Base-by-base conservation (phyloP, 176 grass and related monocot genomes). In the Dendrocalamus sinicus region DNA sequence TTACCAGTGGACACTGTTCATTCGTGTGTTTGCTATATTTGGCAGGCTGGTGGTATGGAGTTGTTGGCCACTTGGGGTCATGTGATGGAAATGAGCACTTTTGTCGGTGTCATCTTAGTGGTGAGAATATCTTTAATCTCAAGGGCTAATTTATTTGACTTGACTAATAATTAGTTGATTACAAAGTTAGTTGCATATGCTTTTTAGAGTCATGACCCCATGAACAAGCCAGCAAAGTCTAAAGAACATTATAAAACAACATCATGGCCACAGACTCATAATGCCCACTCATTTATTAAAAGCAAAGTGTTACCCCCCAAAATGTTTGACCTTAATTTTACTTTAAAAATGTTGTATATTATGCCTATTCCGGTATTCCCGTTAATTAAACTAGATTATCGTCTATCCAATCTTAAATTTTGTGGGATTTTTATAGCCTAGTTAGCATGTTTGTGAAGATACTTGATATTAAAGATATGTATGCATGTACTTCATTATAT, bases 11-110 rank as follows among this genome's bases (percentile, higher is more conserved):
- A 75, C 32, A 84, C 72, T 76, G 52, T 52, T 89, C 62, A 91
- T 90, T 66, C 66, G 69, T 81, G 48, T 75, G 62, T 75, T 75
- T 80, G 59, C 79, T 83, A 72, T 94, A 78, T 88, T 75, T 91
- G 81, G 72, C 88, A 99, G 96, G 96, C 79, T 99, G 96, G 96
- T 99, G 96, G 96, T 99, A 99, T 91, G 96, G 94, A 86, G 94
- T 94, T 65, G 92, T 99, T 75, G 90, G 93, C 44, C 96, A 99
- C 88, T 93, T 91, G 88, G 92, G 88, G 72, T 89, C 96, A 82
- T 99, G 94, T 77, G 92, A 93, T 82, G 92, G 89, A 91, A 91
- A 91, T 82, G 90, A 92, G 35, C 89, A 91, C 84, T 92, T 89
- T 80, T 93, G 95, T 75, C 87, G 81, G 73, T 97, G 95, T 68